Evolutionary conservation across 2,329 filamentous ascomycete genomes (phyloP), one percentile per base, ranked within the genome.

Genomic region (Exophiala sideris): DNA sequence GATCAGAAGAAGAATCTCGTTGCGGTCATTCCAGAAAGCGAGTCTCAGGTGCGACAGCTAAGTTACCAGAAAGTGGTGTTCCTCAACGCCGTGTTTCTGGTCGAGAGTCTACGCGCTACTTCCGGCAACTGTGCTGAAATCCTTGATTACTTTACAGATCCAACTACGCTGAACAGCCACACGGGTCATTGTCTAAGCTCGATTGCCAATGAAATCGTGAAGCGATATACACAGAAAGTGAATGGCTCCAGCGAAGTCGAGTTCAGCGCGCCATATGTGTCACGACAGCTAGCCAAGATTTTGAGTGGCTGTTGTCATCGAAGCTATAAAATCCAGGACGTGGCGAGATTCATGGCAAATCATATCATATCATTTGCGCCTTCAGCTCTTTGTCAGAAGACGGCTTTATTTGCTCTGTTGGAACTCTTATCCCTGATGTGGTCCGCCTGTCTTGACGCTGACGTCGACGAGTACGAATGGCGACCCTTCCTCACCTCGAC

Each of bases 361-460:
- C 86, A 86, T 54, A 91, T 99, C 54, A 86, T 99, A 58, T 80
- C 77, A 10, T 84, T 89, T 59, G 86, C 95, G 5, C 94, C 94
- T 1, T 96, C 94, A 3, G 87, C 89, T 2, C 78, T 99, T 12
- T 97, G 92, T 66, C 88, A 96, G 66, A 88, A 88, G 62, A 85
- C 87, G 5, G 95, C 95, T 1, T 77, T 99, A 0, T 99, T 97
- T 72, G 91, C 92, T 1, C 78, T 99, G 12, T 78, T 99, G 8
- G 95, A 99, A 69, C 80, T 99, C 3, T 76, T 99, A 14, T 92
- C 90, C 3, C 81, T 99, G 24, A 91, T 99, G 86, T 99, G 92
- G 92, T 84, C 84, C 45, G 92, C 91, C 66, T 99, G 94, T 67
- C 77, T 99, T 12, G 92, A 99, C 68, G 88, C 88, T 10, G 94